A percentile compares a stretch with the other conserved stretches of the same genome.
phyloP scores from a whole-genome alignment of 768 basidiomycete species.

The Cyathus striatus region DNA sequence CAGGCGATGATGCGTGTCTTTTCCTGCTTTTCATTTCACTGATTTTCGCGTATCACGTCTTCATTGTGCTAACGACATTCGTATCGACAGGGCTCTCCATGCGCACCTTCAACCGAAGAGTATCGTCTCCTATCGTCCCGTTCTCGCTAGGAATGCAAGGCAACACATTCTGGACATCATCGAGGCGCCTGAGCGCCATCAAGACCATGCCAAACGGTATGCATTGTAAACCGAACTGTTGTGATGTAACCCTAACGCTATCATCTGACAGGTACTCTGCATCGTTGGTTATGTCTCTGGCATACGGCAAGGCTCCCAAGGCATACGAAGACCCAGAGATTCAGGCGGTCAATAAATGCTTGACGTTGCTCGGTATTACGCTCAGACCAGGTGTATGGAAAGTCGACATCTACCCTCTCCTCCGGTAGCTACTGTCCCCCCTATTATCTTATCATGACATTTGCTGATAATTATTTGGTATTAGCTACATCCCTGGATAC shows the following conservation, averaged over 20 bases:
- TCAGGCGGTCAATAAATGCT: conserved; percentile 37
- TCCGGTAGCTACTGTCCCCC: conserved; percentile 20
- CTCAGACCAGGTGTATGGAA: conserved; percentile 40
- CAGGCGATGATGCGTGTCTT: background rate
- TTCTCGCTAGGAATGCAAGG: conserved; percentile 39
- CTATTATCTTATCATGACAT: background rate
- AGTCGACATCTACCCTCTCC: conserved; percentile 41
- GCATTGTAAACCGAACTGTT: no score
- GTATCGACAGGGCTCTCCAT: conserved; percentile 43
- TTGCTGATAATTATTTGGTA: background rate
- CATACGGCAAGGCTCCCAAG: conserved; percentile 39
- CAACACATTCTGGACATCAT: conserved; percentile 40
- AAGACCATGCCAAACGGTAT: conserved; percentile 48
- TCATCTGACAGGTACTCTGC: conserved; percentile 49
- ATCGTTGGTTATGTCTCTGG: conserved; percentile 44
- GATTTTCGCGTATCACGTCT: no score
- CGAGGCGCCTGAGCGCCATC: conserved; percentile 37
- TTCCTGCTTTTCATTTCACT: no score
- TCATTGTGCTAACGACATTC: no score
- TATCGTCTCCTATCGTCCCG: conserved; percentile 40
- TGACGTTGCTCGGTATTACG: conserved; percentile 39
- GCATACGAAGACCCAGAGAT: conserved; percentile 42
- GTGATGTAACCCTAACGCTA: no score
- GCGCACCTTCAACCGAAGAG: conserved; percentile 53
- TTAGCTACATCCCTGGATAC: conserved; percentile 56